Evolutionary conservation across 345 rosid species (phyloP).

Genomic region (Luvunga scandens): DNA sequence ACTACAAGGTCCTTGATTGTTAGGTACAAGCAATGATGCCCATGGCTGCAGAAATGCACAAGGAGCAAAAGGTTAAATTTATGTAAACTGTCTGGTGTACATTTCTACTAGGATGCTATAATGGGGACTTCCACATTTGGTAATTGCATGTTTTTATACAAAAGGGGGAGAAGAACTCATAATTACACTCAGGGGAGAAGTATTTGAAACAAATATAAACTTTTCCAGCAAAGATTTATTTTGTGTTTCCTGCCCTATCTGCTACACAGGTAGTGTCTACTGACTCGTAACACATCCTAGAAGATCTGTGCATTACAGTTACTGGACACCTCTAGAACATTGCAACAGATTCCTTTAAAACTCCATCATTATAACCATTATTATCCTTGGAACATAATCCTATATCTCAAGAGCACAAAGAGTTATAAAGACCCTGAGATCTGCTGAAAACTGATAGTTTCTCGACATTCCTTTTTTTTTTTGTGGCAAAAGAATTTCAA

Average conservation of each 20-base stretch:
- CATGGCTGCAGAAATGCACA: conserved; percentile 24
- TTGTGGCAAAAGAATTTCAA: background rate
- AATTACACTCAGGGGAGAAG: background rate
- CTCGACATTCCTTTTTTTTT: background rate
- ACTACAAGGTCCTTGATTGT: conserved; percentile 29
- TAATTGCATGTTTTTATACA: background rate
- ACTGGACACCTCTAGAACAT: background rate
- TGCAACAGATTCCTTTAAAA: background rate
- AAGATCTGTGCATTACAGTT: background rate
- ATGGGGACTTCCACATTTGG: no score
- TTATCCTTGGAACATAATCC: background rate
- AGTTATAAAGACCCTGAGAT: background rate
- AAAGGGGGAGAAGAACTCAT: background rate
- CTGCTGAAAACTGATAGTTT: background rate
- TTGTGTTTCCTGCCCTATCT: background rate
- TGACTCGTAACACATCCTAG: background rate
- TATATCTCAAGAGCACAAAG: background rate
- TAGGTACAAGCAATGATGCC: conserved; percentile 19
- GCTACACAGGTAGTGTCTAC: background rate
- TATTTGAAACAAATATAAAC: background rate
- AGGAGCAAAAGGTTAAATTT: conserved; percentile 8
- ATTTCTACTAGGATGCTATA: background rate
- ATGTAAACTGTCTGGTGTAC: background rate
- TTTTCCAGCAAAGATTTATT: background rate
- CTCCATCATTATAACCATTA: no score